phyloP scores from a whole-genome alignment of 495 filamentous ascomycete genomes.

The Aspergillus coremiiformis region DNA sequence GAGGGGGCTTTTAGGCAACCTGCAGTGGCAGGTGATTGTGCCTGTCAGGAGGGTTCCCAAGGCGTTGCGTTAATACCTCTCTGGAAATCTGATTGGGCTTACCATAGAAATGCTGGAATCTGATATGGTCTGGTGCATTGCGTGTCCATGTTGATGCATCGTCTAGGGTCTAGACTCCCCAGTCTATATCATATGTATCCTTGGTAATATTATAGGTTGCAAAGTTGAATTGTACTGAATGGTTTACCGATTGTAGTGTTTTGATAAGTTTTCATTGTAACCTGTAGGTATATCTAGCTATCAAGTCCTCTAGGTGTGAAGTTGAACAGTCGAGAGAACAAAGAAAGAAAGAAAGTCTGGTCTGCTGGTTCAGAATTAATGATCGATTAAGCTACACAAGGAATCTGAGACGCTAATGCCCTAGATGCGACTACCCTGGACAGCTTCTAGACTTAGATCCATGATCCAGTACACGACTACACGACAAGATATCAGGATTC shows the following conservation, averaged over 20 bases:
- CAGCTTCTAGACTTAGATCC: background rate
- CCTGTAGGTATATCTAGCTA: background rate
- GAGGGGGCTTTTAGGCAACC: too few relatives aligned
- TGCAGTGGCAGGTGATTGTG: background rate
- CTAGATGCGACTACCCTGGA: too few relatives aligned
- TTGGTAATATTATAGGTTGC: background rate
- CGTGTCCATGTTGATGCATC: constrained; percentile 4
- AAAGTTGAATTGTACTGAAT: background rate
- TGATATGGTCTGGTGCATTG: background rate
- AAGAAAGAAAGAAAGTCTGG: too few relatives aligned
- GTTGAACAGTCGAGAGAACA: too few relatives aligned
- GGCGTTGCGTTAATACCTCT: background rate
- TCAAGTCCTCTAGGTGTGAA: too few relatives aligned
- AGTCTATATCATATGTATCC: background rate
- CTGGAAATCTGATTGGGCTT: background rate
- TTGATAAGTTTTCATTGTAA: background rate
- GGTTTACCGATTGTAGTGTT: background rate
- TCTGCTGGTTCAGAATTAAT: too few relatives aligned
- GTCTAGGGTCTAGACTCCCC: background rate
- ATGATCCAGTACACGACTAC: too few relatives aligned
- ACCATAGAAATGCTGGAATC: background rate
- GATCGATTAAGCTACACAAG: too few relatives aligned
- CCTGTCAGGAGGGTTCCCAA: background rate
- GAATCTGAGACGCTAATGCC: too few relatives aligned
- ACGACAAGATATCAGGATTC: too few relatives aligned